These are phyloP conservation scores for Filobasidium uniguttulatum DNA, from an alignment of 1,284 basidiomycete genomes.

Conservation along the genomic window DNA sequence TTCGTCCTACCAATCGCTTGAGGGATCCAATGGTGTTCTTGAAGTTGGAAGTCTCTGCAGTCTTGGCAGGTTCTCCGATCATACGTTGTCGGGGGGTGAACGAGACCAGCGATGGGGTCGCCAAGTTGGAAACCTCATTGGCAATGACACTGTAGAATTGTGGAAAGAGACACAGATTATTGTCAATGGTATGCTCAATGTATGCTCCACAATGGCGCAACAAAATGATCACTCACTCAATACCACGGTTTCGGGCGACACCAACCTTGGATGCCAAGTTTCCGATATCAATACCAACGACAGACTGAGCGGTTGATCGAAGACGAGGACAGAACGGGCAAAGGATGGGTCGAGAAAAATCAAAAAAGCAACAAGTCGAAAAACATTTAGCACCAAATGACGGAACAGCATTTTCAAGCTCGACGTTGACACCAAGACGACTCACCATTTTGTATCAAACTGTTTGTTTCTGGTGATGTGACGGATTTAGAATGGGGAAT, in stretches of 20 bases:
- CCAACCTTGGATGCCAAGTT: slow-evolving; percentile 83
- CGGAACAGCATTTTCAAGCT: neutral
- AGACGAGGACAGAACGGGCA: no score
- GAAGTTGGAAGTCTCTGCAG: slow-evolving; percentile 94
- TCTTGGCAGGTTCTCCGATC: slow-evolving; percentile 87
- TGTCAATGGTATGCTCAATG: no score
- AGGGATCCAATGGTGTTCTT: slow-evolving; percentile 84
- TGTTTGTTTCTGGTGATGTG: neutral
- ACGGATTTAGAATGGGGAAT: neutral
- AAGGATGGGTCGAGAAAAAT: neutral
- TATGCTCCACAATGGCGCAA: no score
- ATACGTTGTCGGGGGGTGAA: slow-evolving; percentile 77
- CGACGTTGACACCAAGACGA: neutral
- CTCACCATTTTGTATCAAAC: neutral
- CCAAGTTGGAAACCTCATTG: slow-evolving; percentile 89
- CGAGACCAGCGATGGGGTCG: slow-evolving; percentile 84
- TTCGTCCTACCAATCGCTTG: slow-evolving; percentile 73
- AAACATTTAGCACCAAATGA: neutral
- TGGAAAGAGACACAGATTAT: no score
- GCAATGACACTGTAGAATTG: slow-evolving; percentile 72
- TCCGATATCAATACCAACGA: slow-evolving; percentile 86
- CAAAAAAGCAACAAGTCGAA: neutral
- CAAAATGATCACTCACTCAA: slow-evolving; percentile 42
- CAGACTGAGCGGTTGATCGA: slow-evolving; percentile 36
- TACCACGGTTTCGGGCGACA: slow-evolving; percentile 79